These are phyloP conservation scores for Canavalia ensiformis DNA, from an alignment of 306 rosid genomes.

Conservation along the genomic window DNA sequence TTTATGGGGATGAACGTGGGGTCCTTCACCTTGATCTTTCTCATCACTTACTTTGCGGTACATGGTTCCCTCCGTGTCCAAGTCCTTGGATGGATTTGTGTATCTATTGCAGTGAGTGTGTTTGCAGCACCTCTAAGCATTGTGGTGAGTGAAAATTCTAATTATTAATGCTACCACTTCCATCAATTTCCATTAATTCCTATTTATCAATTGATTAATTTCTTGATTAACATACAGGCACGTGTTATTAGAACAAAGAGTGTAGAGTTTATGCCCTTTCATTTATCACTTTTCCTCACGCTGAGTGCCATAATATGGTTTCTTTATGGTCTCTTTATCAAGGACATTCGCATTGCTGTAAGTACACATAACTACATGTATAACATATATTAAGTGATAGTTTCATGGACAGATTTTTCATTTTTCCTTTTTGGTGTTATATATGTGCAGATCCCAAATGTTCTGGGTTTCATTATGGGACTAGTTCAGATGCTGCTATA, in stretches of 20 bases:
- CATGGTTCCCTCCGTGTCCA: constrained; percentile 48
- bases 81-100: constrained; percentile 85
- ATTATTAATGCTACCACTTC: not conserved
- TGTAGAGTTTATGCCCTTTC: constrained; percentile 82
- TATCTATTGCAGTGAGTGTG: constrained; percentile 59
- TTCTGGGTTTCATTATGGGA: constrained; percentile 73
- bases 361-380: constrained; percentile 39
- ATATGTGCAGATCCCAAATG: constrained; percentile 69
- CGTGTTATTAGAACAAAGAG: constrained; percentile 69
- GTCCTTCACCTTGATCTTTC: constrained; percentile 51
- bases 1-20: constrained; percentile 67
- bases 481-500: constrained; percentile 76
- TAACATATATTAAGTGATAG: not conserved
- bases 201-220: not conserved
- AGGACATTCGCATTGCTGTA: constrained; percentile 78
- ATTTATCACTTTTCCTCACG: constrained; percentile 75
- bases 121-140: constrained; percentile 86
- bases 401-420: not conserved
- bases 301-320: constrained; percentile 90
- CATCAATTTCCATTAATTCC: not conserved
- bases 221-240: constrained; percentile 32
- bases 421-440: not conserved
- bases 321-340: constrained; percentile 63
- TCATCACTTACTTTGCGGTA: constrained; percentile 50
- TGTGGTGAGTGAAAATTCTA: constrained; percentile 61